Conservation (phyloP, 331 rosid species). For the Phaseolus coccineus region DNA sequence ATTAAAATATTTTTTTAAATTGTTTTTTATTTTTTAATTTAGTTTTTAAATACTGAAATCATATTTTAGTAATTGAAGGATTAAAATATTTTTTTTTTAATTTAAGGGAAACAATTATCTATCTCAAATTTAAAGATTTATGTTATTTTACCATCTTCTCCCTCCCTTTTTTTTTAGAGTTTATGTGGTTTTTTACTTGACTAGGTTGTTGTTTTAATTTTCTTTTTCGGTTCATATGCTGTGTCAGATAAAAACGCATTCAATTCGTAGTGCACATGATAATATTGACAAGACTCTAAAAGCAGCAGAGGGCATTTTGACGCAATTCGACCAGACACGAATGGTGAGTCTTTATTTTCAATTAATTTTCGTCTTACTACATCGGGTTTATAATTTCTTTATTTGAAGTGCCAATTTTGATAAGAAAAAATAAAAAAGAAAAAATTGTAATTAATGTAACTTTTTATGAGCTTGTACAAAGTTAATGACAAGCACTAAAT, state of each 20-base stretch:
- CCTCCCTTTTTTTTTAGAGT: background rate
- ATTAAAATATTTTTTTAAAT: too few relatives aligned
- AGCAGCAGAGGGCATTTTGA: slow-evolving; percentile 73
- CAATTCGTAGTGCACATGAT: slow-evolving; percentile 89
- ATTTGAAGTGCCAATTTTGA: background rate
- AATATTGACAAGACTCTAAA: slow-evolving; percentile 88
- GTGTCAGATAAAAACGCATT: slow-evolving; percentile 84
- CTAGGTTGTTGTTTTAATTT: slow-evolving; percentile 28
- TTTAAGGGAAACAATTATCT: too few relatives aligned
- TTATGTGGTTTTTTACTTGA: background rate
- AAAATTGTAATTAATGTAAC: too few relatives aligned
- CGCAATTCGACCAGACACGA: slow-evolving; percentile 80
- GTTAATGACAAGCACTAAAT: too few relatives aligned
- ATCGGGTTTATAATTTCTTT: background rate
- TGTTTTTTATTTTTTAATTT: too few relatives aligned
- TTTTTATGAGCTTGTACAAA: too few relatives aligned
- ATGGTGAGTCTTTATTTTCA: slow-evolving; percentile 58
- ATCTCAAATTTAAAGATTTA: too few relatives aligned
- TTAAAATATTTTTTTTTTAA: too few relatives aligned
- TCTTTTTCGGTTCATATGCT: slow-evolving; percentile 11
- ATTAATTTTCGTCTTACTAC: background rate
- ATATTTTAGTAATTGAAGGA: too few relatives aligned
- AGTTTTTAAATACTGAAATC: too few relatives aligned
- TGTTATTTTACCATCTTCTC: slow-evolving; percentile 24
- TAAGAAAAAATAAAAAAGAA: background rate